Base-by-base conservation (phyloP, 495 filamentous ascomycete genomes). In the Penicillium crystallinum region DNA sequence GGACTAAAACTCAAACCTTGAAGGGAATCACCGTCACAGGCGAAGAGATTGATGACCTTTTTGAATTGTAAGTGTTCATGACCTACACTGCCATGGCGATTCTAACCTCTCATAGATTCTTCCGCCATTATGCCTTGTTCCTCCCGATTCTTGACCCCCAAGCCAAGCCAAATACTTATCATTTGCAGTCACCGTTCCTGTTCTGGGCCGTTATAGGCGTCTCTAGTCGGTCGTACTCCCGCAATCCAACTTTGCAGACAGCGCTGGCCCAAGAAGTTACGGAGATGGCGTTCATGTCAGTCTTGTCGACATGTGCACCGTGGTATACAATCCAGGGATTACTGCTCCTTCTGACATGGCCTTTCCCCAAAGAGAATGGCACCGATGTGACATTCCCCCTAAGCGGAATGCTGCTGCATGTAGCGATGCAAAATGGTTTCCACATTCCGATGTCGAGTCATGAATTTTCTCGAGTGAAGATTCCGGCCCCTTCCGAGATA, bases 181-280 rank as follows among this genome's bases (percentile, higher is more conserved):
- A 75, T 53, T 51, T 61, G 0, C 66, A 70, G 40, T 80, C 73
- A 0, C 66, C 73, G 0, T 75, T 80, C 44, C 62, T 82, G 0
- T 81, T 80, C 49, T 81, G 77, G 77, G 55, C 68, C 2, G 62
- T 82, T 3, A 69, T 76, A 12, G 71, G 69, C 21, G 70, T 66
- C 21, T 63, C 66, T 55, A 63, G 72, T 44, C 59, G 73, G 12
- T 64, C 62, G 0, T 76, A 71, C 49, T 12, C 59, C 2, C 57
- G 56, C 1, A 74, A 80, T 33, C 76, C 74, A 0, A 77, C 73
- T 0, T 49, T 80, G 11, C 49, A 77, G 14, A 65, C 62, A 7
- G 64, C 66, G 7, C 53, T 78, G 9, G 61, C 66, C 0, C 64
- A 62, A 4, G 66, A 62, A n/a, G 68, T 80, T 21, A 66, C 57